Evolutionary conservation across 371 early-diverging fungal species (phyloP).

Genomic region (Vairimorpha necatrix): DNA sequence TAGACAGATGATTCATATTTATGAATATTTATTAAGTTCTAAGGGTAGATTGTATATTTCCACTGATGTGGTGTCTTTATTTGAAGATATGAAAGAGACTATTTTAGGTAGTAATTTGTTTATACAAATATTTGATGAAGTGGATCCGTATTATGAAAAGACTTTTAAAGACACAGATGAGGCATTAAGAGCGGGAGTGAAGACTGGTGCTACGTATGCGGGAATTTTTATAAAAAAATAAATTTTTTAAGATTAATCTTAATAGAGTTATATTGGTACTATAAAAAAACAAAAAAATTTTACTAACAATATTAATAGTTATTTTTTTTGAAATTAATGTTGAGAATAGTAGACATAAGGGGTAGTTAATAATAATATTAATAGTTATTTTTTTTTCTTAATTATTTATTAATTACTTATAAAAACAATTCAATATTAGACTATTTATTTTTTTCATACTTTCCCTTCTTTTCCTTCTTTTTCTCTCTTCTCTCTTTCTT

Average conservation of each 20-base stretch:
- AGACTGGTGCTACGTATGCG: slow-evolving; percentile 36
- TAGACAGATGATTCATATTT: slow-evolving; percentile 53
- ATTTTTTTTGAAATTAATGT: too few species aligned
- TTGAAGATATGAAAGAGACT: slow-evolving; percentile 49
- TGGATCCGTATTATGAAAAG: slow-evolving; percentile 22
- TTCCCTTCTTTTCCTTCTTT: background rate
- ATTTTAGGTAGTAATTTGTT: slow-evolving; percentile 34
- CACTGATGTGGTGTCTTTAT: slow-evolving; percentile 63
- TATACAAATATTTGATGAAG: background rate
- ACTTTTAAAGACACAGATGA: slow-evolving; percentile 54
- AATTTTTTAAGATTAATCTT: too few species aligned
- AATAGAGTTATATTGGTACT: too few species aligned
- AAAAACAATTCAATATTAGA: background rate
- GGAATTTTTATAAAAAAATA: slow-evolving; percentile 29
- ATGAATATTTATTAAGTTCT: slow-evolving; percentile 54
- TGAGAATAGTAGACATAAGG: too few species aligned
- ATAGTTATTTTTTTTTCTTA: too few species aligned
- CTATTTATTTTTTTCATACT: background rate
- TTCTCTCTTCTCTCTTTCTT: background rate
- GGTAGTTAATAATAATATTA: too few species aligned
- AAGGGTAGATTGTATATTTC: slow-evolving; percentile 62
- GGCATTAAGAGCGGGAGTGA: slow-evolving; percentile 55
- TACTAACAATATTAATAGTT: too few species aligned
- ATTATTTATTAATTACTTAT: too few species aligned
- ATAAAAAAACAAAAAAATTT: too few species aligned